Percentiles rank a stretch among this genome's conserved stretches.
Conservation (phyloP, 805 yeast species). For the Pichia pseudocactophila region DNA sequence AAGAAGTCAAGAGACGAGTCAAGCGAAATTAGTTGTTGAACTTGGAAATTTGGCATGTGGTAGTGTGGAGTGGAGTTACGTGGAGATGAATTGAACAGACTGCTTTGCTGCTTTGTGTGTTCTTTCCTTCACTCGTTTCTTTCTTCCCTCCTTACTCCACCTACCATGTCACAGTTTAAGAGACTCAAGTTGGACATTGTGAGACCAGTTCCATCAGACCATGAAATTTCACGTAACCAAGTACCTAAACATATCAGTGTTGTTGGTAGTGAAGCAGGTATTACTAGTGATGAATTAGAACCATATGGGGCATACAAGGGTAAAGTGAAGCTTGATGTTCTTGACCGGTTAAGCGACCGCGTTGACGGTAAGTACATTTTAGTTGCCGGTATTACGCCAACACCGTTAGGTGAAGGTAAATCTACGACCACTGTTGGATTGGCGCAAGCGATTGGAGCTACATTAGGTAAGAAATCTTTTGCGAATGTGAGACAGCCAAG, state of each 20-base stretch:
- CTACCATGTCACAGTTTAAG: constrained; percentile 28
- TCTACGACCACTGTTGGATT: constrained; percentile 93
- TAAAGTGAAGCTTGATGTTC: constrained; percentile 63
- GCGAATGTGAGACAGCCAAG: constrained; percentile 97
- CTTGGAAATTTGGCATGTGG: no score
- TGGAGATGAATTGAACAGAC: no score
- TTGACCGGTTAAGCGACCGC: constrained; percentile 54
- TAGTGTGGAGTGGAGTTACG: no score
- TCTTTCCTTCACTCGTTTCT: not conserved
- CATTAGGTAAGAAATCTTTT: constrained; percentile 68
- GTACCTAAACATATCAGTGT: constrained; percentile 71
- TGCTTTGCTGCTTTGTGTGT: not conserved
- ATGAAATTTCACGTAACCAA: constrained; percentile 82
- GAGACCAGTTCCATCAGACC: constrained; percentile 82
- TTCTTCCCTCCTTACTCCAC: not conserved
- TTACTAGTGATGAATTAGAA: constrained; percentile 70
- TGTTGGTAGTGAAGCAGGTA: constrained; percentile 78
- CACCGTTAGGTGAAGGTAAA: constrained; percentile 97
- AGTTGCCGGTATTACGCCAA: constrained; percentile 97
- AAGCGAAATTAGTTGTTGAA: no score
- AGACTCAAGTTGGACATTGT: constrained; percentile 30
- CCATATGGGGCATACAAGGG: constrained; percentile 87
- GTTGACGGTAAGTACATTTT: constrained; percentile 79
- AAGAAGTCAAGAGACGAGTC: no score
- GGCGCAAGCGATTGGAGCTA: constrained; percentile 95